Percentiles rank a stretch among this genome's conserved stretches.
Conservation (phyloP, 768 basidiomycete genomes). For the Lepiota brunneoincarnata region DNA sequence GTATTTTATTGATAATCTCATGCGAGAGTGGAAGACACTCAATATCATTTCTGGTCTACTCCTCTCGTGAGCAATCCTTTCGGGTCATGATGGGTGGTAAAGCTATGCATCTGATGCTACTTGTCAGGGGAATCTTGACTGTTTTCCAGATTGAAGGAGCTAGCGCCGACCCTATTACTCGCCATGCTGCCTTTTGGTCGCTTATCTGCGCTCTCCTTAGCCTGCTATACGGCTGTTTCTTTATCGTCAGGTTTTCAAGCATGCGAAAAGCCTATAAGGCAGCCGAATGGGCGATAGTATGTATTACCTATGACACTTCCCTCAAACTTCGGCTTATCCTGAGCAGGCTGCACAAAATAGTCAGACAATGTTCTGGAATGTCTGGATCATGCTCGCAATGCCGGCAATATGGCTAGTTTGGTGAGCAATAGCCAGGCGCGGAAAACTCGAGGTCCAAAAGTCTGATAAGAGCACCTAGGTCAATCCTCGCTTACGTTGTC, state of each 20-base stretch:
- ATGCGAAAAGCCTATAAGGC: constrained; percentile 64
- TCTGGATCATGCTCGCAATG: constrained; percentile 13
- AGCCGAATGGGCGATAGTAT: constrained; percentile 52
- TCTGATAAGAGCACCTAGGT: constrained; percentile 6
- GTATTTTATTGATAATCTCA: constrained; percentile 12
- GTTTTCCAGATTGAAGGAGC: constrained; percentile 32
- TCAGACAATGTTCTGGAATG: constrained; percentile 13
- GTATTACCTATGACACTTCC: background rate
- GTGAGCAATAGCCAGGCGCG: background rate
- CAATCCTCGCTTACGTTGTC: constrained; percentile 22
- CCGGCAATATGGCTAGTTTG: constrained; percentile 6
- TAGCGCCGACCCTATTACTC: constrained; percentile 44
- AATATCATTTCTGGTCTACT: constrained; percentile 16
- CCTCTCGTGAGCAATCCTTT: background rate
- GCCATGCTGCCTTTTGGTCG: constrained; percentile 52
- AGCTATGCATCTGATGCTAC: background rate
- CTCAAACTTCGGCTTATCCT: background rate
- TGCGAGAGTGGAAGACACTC: constrained; percentile 15
- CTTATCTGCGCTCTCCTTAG: constrained; percentile 57
- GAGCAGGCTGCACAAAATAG: background rate
- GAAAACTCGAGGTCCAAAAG: too few species aligned
- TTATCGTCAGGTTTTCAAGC: constrained; percentile 56
- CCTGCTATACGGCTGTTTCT: constrained; percentile 56
- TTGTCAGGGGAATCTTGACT: constrained; percentile 24
- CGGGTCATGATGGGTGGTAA: background rate